Conservation (phyloP, 1,284 basidiomycete species). For the Rhodofomes roseus region DNA sequence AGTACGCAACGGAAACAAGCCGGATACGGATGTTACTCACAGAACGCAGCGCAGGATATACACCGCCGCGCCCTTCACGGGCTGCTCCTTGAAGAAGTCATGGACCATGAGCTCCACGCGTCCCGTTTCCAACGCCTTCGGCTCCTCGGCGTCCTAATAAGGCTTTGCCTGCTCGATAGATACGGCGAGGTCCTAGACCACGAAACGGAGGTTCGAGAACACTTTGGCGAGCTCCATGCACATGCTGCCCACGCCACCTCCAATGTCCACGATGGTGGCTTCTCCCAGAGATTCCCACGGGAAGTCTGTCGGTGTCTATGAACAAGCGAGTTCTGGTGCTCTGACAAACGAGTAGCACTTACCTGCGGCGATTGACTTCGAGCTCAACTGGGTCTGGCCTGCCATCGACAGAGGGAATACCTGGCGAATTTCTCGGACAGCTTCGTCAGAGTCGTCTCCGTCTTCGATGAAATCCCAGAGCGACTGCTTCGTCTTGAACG, state of each 20-base stretch:
- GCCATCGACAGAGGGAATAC: constrained; percentile 9
- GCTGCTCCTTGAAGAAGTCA: constrained; percentile 30
- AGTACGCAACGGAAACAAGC: not conserved
- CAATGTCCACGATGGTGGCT: constrained; percentile 15
- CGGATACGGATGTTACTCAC: constrained; percentile 10
- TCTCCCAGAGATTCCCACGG: constrained; percentile 12
- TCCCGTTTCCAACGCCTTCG: not conserved
- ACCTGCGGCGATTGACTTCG: not conserved
- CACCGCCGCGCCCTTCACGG: constrained; percentile 22
- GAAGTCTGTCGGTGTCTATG: constrained; percentile 15
- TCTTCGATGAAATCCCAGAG: constrained; percentile 10
- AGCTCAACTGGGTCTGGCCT: constrained; percentile 2
- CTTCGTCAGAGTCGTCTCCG: not conserved
- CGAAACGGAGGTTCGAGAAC: constrained; percentile 13
- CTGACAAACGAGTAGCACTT: too few species aligned
- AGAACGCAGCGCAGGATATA: constrained; percentile 26
- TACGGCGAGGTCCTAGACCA: constrained; percentile 17
- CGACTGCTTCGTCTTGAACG: not conserved
- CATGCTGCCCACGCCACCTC: constrained; percentile 16
- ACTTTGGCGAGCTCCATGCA: constrained; percentile 7
- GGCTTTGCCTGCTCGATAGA: constrained; percentile 9
- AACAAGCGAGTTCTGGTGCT: too few species aligned
- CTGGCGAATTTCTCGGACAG: constrained; percentile 2
- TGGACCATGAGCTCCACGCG: constrained; percentile 15
- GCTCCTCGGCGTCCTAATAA: constrained; percentile 7